Conservation (phyloP, 2,329 filamentous ascomycete genomes). For the Podosphaera xanthii region DNA sequence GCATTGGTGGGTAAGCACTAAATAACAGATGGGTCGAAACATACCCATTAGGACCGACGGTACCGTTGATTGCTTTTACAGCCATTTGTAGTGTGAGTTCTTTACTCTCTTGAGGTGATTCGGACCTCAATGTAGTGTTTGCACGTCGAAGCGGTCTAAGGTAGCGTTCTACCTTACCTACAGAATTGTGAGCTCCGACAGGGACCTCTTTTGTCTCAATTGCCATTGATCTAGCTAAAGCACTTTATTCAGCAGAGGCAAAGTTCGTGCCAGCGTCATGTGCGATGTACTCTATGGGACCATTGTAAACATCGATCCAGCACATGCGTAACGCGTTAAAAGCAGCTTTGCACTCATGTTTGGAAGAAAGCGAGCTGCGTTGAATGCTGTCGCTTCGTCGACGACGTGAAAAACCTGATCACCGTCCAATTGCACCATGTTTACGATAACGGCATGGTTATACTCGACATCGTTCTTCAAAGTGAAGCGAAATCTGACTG, state of each 20-base stretch:
- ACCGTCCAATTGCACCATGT: no score
- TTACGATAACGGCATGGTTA: no score
- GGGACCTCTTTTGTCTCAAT: no score
- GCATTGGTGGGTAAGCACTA: neutral
- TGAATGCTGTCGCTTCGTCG: no score
- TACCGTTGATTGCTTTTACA: neutral
- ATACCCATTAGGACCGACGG: neutral
- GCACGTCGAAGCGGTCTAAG: neutral
- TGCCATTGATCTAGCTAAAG: no score
- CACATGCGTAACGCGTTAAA: neutral
- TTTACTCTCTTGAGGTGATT: neutral
- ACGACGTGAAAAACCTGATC: no score
- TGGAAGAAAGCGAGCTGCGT: no score
- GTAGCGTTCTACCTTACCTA: no score
- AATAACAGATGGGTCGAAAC: neutral
- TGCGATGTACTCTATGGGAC: neutral
- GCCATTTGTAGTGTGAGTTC: neutral
- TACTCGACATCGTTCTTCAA: no score
- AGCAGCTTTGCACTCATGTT: neutral
- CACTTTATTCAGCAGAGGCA: no score
- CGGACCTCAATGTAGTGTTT: neutral
- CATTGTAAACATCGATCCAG: neutral
- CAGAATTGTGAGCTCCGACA: no score
- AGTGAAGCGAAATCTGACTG: no score
- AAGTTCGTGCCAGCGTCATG: neutral